A percentile compares a stretch with the other conserved stretches of the same genome.
Conservation (phyloP, 306 rosid species). For the Mucuna pruriens region DNA sequence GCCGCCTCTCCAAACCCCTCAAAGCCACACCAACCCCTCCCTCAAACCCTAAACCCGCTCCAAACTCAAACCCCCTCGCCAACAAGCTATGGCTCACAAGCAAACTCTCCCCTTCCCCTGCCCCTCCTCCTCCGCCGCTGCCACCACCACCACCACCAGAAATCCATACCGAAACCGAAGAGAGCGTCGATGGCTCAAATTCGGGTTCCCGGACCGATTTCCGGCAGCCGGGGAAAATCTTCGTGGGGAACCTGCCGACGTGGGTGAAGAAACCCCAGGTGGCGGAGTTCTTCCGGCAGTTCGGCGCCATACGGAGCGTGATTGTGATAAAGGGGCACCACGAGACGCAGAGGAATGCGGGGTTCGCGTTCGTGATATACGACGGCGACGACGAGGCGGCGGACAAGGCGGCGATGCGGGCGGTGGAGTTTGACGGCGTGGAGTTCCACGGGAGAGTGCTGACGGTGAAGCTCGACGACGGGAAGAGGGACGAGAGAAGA, state of each 20-base stretch:
- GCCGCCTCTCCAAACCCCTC: constrained; percentile 75
- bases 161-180: background rate
- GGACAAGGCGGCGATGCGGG: constrained; percentile 69
- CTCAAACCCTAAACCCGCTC: constrained; percentile 53
- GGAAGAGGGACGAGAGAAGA: constrained; percentile 72
- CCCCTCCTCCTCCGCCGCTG: background rate
- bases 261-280: constrained; percentile 83
- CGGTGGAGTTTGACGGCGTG: constrained; percentile 91
- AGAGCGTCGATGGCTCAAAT: constrained; percentile 5
- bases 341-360: constrained; percentile 64
- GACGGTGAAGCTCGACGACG: constrained; percentile 87
- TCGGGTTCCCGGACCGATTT: constrained; percentile 35
- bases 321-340: constrained; percentile 76
- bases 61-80: constrained; percentile 64
- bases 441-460: constrained; percentile 86
- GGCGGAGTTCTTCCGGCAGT: constrained; percentile 78
- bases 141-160: background rate
- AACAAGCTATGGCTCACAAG: constrained; percentile 88
- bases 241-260: constrained; percentile 82
- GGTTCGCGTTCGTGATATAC: constrained; percentile 79
- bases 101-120: constrained; percentile 68
- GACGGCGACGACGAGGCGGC: constrained; percentile 58
- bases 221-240: constrained; percentile 86
- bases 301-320: constrained; percentile 75
- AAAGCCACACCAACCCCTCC: constrained; percentile 52